Evolutionary conservation across 2,329 filamentous ascomycete species (phyloP).

Genomic region (Fusarium multiceps): DNA sequence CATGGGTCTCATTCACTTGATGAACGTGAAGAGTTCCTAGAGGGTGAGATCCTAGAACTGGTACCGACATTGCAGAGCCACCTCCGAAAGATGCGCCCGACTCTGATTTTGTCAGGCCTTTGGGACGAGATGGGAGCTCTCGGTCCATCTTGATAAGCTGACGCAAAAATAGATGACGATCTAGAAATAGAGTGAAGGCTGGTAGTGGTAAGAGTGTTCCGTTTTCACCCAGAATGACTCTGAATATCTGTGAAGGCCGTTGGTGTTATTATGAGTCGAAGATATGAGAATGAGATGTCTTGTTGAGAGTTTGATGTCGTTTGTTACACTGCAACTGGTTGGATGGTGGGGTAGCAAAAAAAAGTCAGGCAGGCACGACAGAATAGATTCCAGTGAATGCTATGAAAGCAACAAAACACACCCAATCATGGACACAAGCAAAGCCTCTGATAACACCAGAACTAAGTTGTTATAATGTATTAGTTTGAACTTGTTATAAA

Average conservation of each 20-base stretch:
- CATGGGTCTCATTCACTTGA: constrained; percentile 36
- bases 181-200: background rate
- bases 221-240: no score
- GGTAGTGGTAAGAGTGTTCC: no score
- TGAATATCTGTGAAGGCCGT: background rate
- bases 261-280: background rate
- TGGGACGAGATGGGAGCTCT: constrained; percentile 34
- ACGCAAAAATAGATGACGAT: background rate
- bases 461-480: background rate
- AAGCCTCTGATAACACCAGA: background rate
- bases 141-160: constrained; percentile 41
- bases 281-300: constrained; percentile 3
- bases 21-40: constrained; percentile 58
- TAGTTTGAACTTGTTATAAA: background rate
- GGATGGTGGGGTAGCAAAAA: constrained; percentile 24
- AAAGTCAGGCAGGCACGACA: constrained; percentile 4
- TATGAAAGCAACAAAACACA: background rate
- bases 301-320: constrained; percentile 12
- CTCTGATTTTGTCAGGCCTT: constrained; percentile 52
- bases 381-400: background rate
- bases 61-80: constrained; percentile 51
- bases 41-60: constrained; percentile 55
- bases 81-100: constrained; percentile 45
- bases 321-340: background rate
- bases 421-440: background rate